Evolutionary conservation across 2,329 filamentous ascomycete genomes (phyloP).

Genomic region (Fusarium sp.): DNA sequence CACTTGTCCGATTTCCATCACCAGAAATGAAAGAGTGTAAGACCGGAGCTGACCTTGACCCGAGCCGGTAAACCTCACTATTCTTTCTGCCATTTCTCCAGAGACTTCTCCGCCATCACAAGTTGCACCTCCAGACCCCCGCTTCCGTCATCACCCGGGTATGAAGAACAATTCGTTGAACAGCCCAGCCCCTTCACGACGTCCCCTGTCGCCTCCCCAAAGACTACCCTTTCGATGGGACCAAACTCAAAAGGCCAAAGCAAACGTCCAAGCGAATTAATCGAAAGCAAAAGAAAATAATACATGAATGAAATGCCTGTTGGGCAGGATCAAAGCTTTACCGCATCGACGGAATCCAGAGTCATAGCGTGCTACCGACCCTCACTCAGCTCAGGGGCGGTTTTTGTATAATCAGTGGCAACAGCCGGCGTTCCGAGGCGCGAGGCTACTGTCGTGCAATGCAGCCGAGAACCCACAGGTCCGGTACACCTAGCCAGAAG

Average conservation of each 20-base stretch:
- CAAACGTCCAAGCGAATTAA: conserved; percentile 35
- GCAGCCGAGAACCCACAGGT: conserved; percentile 40
- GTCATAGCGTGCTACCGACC: conserved; percentile 6
- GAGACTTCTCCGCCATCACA: conserved; percentile 4
- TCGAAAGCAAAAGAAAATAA: conserved; percentile 46
- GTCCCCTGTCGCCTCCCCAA: conserved; percentile 50
- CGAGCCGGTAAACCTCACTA: conserved; percentile 6
- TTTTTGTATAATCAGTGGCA: conserved; percentile 25
- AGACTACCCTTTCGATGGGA: conserved; percentile 47
- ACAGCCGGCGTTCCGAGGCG: conserved; percentile 21
- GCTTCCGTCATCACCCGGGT: not conserved
- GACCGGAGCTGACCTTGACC: conserved; percentile 31
- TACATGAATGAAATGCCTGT: conserved; percentile 45
- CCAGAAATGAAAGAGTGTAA: conserved; percentile 3
- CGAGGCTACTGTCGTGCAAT: conserved; percentile 19
- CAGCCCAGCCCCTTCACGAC: conserved; percentile 6
- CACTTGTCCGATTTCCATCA: conserved; percentile 10
- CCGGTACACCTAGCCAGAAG: conserved; percentile 41
- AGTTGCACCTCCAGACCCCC: not conserved
- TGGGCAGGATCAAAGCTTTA: conserved; percentile 49
- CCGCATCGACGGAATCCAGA: conserved; percentile 51
- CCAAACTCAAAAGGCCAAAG: conserved; percentile 43
- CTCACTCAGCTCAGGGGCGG: conserved; percentile 30
- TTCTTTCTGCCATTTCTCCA: conserved; percentile 8
- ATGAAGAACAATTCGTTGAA: conserved; percentile 15